Conservation (phyloP, 208 protist species). For the Balamuthia mandrillaris region DNA sequence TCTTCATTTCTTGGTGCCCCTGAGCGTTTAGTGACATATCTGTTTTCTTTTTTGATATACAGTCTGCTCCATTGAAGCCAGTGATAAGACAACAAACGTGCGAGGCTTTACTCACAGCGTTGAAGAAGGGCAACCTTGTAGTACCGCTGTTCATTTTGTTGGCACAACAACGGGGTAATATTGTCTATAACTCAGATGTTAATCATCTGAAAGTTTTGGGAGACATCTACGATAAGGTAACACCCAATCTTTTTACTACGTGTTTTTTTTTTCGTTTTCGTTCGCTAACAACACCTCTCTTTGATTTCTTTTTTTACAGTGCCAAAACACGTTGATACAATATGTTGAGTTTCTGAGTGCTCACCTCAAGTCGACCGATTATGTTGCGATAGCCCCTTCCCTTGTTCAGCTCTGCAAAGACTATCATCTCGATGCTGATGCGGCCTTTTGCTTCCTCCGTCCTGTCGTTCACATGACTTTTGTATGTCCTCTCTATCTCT, state of each 20-base stretch:
- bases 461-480: too few relatives aligned
- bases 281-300: too few relatives aligned
- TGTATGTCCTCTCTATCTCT: too few relatives aligned
- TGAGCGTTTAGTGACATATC: background rate
- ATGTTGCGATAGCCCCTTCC: slow-evolving; percentile 7
- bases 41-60: background rate
- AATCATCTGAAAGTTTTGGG: slow-evolving; percentile 26
- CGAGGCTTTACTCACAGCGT: background rate
- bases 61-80: too few relatives aligned
- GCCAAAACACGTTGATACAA: slow-evolving; percentile 33
- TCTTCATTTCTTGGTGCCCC: background rate
- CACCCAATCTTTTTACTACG: too few relatives aligned
- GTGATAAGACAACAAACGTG: background rate
- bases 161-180: slow-evolving; percentile 48
- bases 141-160: slow-evolving; percentile 55
- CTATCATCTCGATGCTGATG: slow-evolving; percentile 38
- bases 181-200: background rate
- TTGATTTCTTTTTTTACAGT: too few relatives aligned
- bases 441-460: slow-evolving; percentile 22
- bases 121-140: slow-evolving; percentile 33
- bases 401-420: background rate
- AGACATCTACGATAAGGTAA: slow-evolving; percentile 41
- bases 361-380: background rate
- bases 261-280: too few relatives aligned
- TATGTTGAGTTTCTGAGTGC: slow-evolving; percentile 14